A percentile compares a stretch with the other conserved stretches of the same genome.
Evolutionary conservation across 1,284 basidiomycete genomes (phyloP).

Genomic region (Melampsora americana): DNA sequence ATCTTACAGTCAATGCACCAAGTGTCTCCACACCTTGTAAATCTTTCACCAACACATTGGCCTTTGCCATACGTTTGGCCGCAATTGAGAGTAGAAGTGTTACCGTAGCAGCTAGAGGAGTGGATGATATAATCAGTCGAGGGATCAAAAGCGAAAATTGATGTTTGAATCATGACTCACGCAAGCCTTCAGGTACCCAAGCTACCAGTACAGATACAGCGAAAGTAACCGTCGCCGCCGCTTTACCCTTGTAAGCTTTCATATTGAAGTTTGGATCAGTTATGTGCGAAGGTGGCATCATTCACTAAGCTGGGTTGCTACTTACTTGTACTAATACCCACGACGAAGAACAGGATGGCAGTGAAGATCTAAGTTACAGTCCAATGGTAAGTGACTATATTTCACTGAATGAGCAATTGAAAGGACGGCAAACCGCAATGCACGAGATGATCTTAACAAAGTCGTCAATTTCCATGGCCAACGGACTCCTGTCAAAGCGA

Average conservation of each 20-base stretch:
- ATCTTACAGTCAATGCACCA: slow-evolving; percentile 55
- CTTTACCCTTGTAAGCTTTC: slow-evolving; percentile 63
- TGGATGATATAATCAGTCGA: slow-evolving; percentile 53
- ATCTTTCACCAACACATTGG: slow-evolving; percentile 69
- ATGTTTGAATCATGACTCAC: slow-evolving; percentile 4
- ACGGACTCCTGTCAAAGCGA: slow-evolving; percentile 57
- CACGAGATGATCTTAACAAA: slow-evolving; percentile 58
- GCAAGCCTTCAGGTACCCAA: slow-evolving; percentile 61
- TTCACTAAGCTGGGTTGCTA: not conserved
- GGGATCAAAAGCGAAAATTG: slow-evolving; percentile 54
- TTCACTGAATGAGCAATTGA: not conserved
- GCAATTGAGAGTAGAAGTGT: slow-evolving; percentile 68
- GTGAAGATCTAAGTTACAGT: slow-evolving; percentile 57
- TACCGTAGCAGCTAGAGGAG: slow-evolving; percentile 61
- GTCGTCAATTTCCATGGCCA: slow-evolving; percentile 63
- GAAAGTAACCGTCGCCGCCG: slow-evolving; percentile 64
- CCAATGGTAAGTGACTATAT: not conserved
- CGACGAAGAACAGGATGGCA: slow-evolving; percentile 65
- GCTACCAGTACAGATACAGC: slow-evolving; percentile 70
- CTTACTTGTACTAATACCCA: slow-evolving; percentile 61
- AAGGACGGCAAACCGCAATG: slow-evolving; percentile 56
- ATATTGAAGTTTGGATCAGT: not conserved
- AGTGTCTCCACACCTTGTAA: slow-evolving; percentile 70
- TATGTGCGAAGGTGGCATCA: not conserved
- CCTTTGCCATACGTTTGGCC: slow-evolving; percentile 68